Base-by-base conservation (phyloP, 2,329 filamentous ascomycete genomes). In the Amylocarpus encephaloides region DNA sequence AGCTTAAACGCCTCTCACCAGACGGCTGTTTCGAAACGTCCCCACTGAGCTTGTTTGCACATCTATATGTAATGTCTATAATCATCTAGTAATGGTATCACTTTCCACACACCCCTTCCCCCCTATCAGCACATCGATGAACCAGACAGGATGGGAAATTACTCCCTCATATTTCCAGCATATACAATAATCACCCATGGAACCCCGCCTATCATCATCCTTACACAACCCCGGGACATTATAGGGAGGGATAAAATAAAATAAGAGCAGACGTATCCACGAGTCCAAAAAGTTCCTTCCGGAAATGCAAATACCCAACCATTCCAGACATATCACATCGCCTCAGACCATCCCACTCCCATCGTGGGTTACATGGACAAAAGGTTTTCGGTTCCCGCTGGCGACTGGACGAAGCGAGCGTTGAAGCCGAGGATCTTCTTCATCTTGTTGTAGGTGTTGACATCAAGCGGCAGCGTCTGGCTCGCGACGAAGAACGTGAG, bases 371-470 rank as follows among this genome's bases (percentile, higher is more conserved):
- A 40, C 38, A 40, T 4, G 30, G 29, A 32, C 12, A 56, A 32
- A 15, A 56, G n/a, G 18, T 58, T 58, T 1, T 43, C 42, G 15
- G 41, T 18, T 9, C 54, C 56, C 7, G 39, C 43, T 5, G 29
- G 11, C n/a, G 68, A 61, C 65, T 82, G 79, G 1, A 73, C 72
- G 59, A 73, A 77, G 5, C 79, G 69, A 3, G 74, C 64, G 64
- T 82, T 82, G 66, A 77, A 81, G 58, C 74, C 77, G 45, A 78
- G 66, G 29, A 81, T 70, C 29, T 62, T 66, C 65, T 79, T 79
- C 50, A 78, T 73, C 39, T 66, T 67, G 57, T 75, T 71, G 63
- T 67, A 82, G 13, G 73, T 77, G 4, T 64, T 64, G 13, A 76
- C 69, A 56, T 71, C 67, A 54, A 82, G 66, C 6, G 65, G 63